Base-by-base conservation (phyloP, 257 asterid genomes). In the Knoxia roxburghii region DNA sequence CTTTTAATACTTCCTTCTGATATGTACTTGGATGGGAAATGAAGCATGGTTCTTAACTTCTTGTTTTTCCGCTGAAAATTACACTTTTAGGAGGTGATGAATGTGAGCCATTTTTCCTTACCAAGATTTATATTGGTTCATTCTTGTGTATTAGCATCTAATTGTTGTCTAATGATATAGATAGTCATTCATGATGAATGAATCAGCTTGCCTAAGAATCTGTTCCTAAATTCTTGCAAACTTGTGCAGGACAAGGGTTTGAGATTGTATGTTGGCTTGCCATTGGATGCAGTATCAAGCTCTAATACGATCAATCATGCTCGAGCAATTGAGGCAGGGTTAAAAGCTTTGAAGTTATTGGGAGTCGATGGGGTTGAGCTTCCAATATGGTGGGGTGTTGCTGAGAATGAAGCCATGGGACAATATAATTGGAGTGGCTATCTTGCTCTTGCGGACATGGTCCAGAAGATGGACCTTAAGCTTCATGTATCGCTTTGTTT, bases 321-420 rank as follows among this genome's bases (percentile, higher is more conserved):
- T 12, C 81, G 90, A 66, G 98, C 98, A 11, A 81, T 92, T 48
- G 85, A 82, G 17, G 91, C 83, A 17, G 98, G 98, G 54, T 81
- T 92, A 10, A 86, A 81, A 76, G 98, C 98, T 6, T 68, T 92
- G 79, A 87, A 89, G 77, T 67, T 89, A 56, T 65, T 87, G 57
- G 98, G 98, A 1, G 87, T 92, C 6, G 93, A 86, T 7, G 97
- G 98, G 33, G 96, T 89, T 6, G 96, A 89, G 81, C 93, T 92
- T 50, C 96, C 97, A 0, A 39, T 92, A n/a, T 92, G 96, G 96
- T 89, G 98, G 98, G 98, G 97, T 8, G 63, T 90, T 52, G 97
- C 75, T 8, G 98, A 89, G 80, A 89, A 75, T 23, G 90, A 87
- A 43, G 77, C 80, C 45, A 74, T 64, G 78, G 97, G 94, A 32